Percentiles rank a stretch among this genome's conserved stretches.
Conservation (phyloP, 2,329 filamentous ascomycete species). For the Fusarium xyrophilum region DNA sequence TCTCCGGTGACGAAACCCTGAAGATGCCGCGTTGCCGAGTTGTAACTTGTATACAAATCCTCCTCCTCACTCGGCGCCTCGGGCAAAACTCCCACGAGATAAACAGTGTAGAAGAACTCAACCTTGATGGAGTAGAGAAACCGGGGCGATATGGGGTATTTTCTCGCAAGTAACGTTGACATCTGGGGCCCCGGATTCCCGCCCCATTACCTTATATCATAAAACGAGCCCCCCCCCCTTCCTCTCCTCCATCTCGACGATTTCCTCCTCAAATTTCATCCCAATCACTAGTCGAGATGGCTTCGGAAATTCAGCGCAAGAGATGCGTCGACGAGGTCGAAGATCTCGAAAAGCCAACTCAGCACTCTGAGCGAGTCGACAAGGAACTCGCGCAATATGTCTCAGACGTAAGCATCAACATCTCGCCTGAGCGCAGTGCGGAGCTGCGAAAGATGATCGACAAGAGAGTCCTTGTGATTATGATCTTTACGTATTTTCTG, state of each 20-base stretch:
- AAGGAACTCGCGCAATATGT: conserved; percentile 73
- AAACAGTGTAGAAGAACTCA: neutral
- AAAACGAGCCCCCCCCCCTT: neutral
- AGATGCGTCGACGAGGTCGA: conserved; percentile 40
- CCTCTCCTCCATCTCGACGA: neutral
- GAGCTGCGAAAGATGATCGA: conserved; percentile 71
- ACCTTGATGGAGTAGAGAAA: neutral
- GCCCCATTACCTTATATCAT: neutral
- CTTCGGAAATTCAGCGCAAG: conserved; percentile 25
- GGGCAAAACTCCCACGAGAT: conserved; percentile 14
- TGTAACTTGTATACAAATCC: conserved; percentile 5
- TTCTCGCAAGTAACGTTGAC: conserved; percentile 3
- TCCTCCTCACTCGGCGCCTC: conserved; percentile 17
- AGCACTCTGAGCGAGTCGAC: conserved; percentile 63
- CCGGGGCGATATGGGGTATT: neutral
- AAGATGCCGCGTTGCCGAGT: conserved; percentile 19
- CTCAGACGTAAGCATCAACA: conserved; percentile 59
- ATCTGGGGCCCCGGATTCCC: conserved; percentile 8
- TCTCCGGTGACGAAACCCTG: conserved; percentile 12
- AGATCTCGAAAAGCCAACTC: conserved; percentile 53
- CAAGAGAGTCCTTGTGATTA: conserved; percentile 69
- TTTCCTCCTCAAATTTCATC: neutral
- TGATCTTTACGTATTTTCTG: conserved; percentile 77
- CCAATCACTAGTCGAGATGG: neutral
- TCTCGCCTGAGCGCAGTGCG: conserved; percentile 65